Conservation (phyloP, 176 grass and related monocot species). For the Raddia distichophylla region DNA sequence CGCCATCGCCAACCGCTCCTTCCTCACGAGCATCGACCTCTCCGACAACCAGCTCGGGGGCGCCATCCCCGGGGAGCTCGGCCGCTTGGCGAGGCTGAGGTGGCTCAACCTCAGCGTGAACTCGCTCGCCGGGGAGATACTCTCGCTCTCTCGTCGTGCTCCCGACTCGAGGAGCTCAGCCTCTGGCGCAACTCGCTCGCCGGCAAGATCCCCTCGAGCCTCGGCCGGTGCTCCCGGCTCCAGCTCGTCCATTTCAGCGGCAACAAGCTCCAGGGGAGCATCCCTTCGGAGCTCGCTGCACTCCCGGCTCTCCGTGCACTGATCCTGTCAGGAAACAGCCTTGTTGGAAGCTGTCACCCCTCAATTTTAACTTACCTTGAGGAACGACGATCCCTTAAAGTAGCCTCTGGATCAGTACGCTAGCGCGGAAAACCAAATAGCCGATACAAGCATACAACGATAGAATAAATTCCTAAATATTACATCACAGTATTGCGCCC, state of each 20-base stretch:
- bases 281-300: constrained; percentile 46
- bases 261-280: constrained; percentile 51
- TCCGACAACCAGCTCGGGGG: neutral
- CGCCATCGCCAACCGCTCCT: constrained; percentile 38
- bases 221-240: constrained; percentile 50
- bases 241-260: constrained; percentile 55
- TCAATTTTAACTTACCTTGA: no score
- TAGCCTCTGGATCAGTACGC: no score
- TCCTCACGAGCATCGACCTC: neutral
- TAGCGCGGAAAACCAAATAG: no score
- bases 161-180: constrained; percentile 54
- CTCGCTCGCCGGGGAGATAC: constrained; percentile 45
- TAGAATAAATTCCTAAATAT: no score
- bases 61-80: no score
- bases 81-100: constrained; percentile 44
- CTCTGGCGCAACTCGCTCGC: constrained; percentile 56
- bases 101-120: constrained; percentile 60
- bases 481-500: no score
- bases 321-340: constrained; percentile 49
- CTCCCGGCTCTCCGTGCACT: constrained; percentile 50
- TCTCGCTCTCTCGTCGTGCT: constrained; percentile 34
- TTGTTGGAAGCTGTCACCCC: constrained; percentile 39
- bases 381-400: no score
- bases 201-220: constrained; percentile 32
- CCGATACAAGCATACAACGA: no score